Evolutionary conservation across 371 early-diverging fungal genomes (phyloP).

Genomic region (Dichotomocladium elegans): DNA sequence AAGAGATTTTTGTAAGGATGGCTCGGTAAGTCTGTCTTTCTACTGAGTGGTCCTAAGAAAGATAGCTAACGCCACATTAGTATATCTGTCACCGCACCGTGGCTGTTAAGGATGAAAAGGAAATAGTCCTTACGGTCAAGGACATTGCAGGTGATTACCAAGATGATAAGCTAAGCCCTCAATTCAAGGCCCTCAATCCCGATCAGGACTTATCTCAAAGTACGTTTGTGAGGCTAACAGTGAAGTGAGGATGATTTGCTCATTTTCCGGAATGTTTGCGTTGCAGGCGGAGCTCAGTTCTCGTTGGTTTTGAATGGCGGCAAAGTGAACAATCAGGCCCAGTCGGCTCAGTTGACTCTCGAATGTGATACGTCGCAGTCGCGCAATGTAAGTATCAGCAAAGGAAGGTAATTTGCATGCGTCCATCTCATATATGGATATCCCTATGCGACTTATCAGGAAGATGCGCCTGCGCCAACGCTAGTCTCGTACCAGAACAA

Average conservation of each 20-base stretch:
- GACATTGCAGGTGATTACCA: constrained; percentile 12
- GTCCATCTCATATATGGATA: neutral
- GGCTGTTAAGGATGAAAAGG: neutral
- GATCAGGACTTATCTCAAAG: constrained; percentile 15
- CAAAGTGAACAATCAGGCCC: constrained; percentile 5
- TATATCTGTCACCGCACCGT: constrained; percentile 14
- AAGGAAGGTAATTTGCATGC: neutral
- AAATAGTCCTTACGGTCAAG: constrained; percentile 1
- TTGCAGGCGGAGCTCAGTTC: constrained; percentile 10
- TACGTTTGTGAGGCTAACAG: neutral
- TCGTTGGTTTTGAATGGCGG: constrained; percentile 14
- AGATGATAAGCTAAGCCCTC: constrained; percentile 8
- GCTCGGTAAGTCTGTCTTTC: constrained; percentile 7
- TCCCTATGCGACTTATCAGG: too few species aligned
- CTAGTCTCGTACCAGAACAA: constrained; percentile 30
- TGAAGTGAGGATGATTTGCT: neutral
- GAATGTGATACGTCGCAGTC: constrained; percentile 14
- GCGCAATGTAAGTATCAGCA: constrained; percentile 7
- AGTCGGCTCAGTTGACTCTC: constrained; percentile 15
- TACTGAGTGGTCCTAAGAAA: neutral
- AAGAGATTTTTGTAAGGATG: constrained; percentile 12
- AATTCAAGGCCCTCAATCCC: constrained; percentile 4
- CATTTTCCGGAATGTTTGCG: too few species aligned
- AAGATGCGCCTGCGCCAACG: constrained; percentile 20
- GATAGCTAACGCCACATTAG: neutral